Conservation (phyloP, 2,329 filamentous ascomycete genomes). For the Cercospora sesami region DNA sequence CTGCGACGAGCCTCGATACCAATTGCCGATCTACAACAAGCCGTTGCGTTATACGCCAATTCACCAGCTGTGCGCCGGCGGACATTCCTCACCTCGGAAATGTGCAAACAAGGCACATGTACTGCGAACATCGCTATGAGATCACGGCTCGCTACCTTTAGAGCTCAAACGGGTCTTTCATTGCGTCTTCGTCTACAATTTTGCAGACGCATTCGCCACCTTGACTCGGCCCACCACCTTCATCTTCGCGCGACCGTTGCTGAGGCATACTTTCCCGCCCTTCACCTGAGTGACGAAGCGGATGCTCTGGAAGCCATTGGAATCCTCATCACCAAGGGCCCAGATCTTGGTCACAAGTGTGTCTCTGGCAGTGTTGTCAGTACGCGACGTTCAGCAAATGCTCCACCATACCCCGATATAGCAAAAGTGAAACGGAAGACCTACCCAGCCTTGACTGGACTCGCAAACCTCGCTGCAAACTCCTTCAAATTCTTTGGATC, state of each 20-base stretch:
- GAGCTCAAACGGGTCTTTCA: neutral
- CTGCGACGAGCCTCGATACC: neutral
- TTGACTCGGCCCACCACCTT: neutral
- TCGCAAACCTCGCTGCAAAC: neutral
- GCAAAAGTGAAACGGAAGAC: no score
- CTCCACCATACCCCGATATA: no score
- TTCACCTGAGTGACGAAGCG: neutral
- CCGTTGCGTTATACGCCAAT: neutral
- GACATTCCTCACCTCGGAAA: no score
- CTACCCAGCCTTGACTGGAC: neutral
- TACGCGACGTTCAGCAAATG: no score
- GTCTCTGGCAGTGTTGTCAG: neutral
- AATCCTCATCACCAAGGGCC: neutral
- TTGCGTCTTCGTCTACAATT: neutral
- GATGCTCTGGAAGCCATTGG: neutral
- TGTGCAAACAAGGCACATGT: neutral
- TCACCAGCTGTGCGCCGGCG: neutral
- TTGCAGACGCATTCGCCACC: neutral
- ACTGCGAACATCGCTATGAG: neutral
- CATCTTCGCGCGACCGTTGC: neutral
- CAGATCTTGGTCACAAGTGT: neutral
- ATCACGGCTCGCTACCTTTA: neutral
- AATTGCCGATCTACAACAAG: neutral
- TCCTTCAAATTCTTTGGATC: neutral
- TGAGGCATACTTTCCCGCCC: neutral